These are phyloP conservation scores for Rhodotorula sp. DNA, from an alignment of 1,284 basidiomycete genomes.

Conservation along the genomic window DNA sequence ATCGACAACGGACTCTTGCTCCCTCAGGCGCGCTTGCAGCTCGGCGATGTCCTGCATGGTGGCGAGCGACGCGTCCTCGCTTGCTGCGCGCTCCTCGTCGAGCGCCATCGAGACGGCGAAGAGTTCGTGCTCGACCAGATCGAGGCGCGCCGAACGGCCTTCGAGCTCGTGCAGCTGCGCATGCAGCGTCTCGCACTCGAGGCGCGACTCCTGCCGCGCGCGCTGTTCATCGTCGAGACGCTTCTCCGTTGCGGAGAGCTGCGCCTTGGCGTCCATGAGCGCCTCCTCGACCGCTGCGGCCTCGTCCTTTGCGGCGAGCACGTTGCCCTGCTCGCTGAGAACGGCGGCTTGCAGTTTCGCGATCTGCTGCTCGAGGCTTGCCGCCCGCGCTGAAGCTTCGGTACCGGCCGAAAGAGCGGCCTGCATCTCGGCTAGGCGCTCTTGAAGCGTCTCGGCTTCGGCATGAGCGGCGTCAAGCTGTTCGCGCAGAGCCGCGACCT, in stretches of 20 bases:
- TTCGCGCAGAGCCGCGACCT: neutral
- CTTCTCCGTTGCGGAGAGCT: neutral
- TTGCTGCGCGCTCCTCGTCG: slow-evolving; percentile 15
- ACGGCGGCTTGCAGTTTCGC: neutral
- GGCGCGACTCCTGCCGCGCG: neutral
- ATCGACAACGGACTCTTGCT: slow-evolving; percentile 22
- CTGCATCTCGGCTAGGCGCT: neutral
- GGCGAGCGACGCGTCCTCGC: slow-evolving; percentile 16
- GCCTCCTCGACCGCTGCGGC: slow-evolving; percentile 7
- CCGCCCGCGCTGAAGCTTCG: neutral
- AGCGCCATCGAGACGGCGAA: slow-evolving; percentile 9
- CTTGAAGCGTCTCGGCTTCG: neutral
- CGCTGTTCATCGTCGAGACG: neutral
- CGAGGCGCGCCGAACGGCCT: neutral
- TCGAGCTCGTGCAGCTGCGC: slow-evolving; percentile 14
- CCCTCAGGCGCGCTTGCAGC: slow-evolving; percentile 11
- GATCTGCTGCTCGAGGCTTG: neutral
- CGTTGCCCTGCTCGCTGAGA: neutral
- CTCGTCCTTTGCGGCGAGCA: neutral
- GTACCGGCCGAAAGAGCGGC: neutral
- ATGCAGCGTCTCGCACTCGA: neutral
- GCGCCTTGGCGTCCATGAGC: slow-evolving; percentile 11
- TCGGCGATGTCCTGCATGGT: slow-evolving; percentile 19
- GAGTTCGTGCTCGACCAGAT: slow-evolving; percentile 8
- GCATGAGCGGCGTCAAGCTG: neutral